Evolutionary conservation across 495 filamentous ascomycete genomes (phyloP), one percentile per base, ranked within the genome.

Genomic region (Aspergillus haitiensis): DNA sequence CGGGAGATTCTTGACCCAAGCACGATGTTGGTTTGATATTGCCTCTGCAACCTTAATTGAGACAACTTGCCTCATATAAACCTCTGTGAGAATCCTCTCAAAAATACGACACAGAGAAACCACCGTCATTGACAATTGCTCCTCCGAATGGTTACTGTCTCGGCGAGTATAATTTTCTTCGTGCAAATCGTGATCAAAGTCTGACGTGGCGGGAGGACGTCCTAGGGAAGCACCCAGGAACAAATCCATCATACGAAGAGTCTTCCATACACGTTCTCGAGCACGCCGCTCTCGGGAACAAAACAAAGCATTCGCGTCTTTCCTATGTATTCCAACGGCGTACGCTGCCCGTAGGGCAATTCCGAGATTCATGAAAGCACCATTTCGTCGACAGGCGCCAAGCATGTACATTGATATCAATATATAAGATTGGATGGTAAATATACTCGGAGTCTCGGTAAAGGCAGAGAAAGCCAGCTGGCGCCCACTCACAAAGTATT

Each of bases 61-160:
- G 44, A 90, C 83, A 59, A 85, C 89, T 58, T 86, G 79, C 48
- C 83, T 81, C 58, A 87, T 85, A 63, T 90, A 92, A 18, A 91
- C 83, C 45, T 82, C 84, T 27, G 79, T 84, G 15, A 92, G 76
- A 21, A 88, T 87, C 6, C 77, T 74, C 36, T 88, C 87, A 52
- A 92, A 86, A 37, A 87, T 78, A 42, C 81, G 82, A 61, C 82
- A 87, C n/a, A 78, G 55, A 1, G 72, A 71, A 7, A 68, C 67
- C 5, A 78, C 75, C 0, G 73, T 74, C 16, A 58, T 42, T 5
- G 75, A 75, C 27, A 78, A 51, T 45, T 76, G 73, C 36, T 74
- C 67, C 47, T 72, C 69, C 5, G 69, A 58, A 2, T 66, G 60
- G 9, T 67, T 61, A 16, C 67, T 68, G 33, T 70, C 68, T 36